Base-by-base conservation (phyloP, 108 stramenopile genomes). In the Pseudonitzschia multistriata region DNA sequence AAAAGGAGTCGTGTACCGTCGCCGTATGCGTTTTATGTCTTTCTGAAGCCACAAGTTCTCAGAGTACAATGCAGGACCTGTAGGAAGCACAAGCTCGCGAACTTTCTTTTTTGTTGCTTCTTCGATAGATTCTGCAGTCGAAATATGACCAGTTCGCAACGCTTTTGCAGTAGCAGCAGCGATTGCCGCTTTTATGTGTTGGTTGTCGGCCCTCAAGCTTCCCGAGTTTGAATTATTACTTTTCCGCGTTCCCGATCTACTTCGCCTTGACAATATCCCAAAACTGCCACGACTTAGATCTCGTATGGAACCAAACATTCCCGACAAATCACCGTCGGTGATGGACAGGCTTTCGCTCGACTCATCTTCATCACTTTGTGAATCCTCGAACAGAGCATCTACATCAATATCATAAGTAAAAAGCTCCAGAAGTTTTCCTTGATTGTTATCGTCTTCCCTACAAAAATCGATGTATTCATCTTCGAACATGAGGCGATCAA, bases 351-450 rank as follows among this genome's bases (percentile, higher is more conserved):
- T 10, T 29, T 65, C 35, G 53, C 53, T 56, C 6, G 49, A 17
- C 7, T 47, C n/a, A 45, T 39, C 24, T 30, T 35, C 57, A 14
- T 59, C 57, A 33, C 15, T 47, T 60, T 50, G 62, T 28, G 71
- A 68, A 48, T 39, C 54, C 22, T 62, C 71, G 81, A 85, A 90
- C 15, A 92, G 71, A 7, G 88, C 84, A 73, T 84, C 79, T 36
- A 93, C 79, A 64, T 90, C 89, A 83, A 93, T 89, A 49, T 93
- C 92, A 68, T 75, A 90, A 3, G 92, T 93, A 48, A 80, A 88
- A 53, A 89, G 74, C 35, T 92, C 81, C 82, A 90, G 82, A 37
- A 80, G 68, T 21, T 87, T 81, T 0, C 74, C 82, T 14, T 52
- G 36, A 35, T 80, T 78, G 30, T 71, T 45, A 31, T 67, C 72